Evolutionary conservation across 2,329 filamentous ascomycete genomes (phyloP), one percentile per base, ranked within the genome.

Genomic region (Gremmenia infestans): DNA sequence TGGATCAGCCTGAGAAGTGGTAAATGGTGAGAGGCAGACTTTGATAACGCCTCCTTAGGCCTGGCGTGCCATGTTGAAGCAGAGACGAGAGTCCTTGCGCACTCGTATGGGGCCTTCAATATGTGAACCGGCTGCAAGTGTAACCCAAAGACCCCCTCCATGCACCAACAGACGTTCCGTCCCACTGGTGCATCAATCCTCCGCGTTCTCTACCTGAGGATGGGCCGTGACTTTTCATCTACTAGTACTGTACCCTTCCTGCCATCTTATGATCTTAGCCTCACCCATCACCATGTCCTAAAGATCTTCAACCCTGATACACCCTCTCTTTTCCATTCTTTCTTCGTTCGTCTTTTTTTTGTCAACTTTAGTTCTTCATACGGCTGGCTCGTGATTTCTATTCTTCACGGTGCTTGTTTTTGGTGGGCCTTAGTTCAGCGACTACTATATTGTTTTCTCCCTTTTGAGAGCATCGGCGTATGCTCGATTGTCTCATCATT

Each of bases 371-470:
- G 45, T 60, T 67, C 60, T 64, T 55, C 49, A 60, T 65, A 67
- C 68, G 66, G 57, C 68, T 68, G 68, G 68, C 54, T 69, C 67
- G 67, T 69, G 65, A 60, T 37, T 50, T 62, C 58, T 50, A 52
- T 66, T 65, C 57, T 59, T 62, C 46, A 55, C 60, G 58, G 56
- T 55, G 56, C 47, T 60, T 52, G 50, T 57, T 42, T 60, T 56
- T 53, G 23, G 40, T 51, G 53, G 51, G 48, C 32, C 55, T 58
- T 54, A 52, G 54, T 51, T 47, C 43, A 19, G 32, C 28, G 28
- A 25, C 50, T 23, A 28, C 37, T n/a, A 50, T 22, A 40, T 39
- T 8, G 17, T 49, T 52, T 42, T 32, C 37, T 50, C 42, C 36
- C 39, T 25, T 48, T 59, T 36, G 25, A 49, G 58, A 55, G 57